A percentile compares a stretch with the other conserved stretches of the same genome.
These are phyloP conservation scores for Sparassis latifolia DNA, from an alignment of 1,284 basidiomycete genomes.

Conservation along the genomic window DNA sequence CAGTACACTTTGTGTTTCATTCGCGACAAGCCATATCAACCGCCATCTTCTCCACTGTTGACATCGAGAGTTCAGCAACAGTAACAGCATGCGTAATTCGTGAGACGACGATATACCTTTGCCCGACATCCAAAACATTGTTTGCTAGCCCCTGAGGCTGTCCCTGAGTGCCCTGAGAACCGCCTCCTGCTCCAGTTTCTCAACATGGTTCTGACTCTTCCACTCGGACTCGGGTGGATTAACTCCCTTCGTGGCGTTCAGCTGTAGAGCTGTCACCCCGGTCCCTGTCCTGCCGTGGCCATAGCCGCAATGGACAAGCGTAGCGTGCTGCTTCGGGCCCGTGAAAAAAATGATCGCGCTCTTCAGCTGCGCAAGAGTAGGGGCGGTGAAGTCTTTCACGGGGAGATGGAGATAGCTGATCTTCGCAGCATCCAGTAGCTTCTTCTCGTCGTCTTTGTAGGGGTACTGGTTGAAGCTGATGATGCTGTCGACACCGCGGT, in stretches of 20 bases:
- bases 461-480: conserved; percentile 15
- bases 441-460: conserved; percentile 5
- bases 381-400: conserved; percentile 10
- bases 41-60: too few species aligned
- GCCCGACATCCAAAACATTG: too few species aligned
- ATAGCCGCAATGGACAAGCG: conserved; percentile 15
- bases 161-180: background rate
- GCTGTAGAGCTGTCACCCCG: conserved; percentile 13
- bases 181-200: conserved; percentile 4
- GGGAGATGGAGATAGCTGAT: conserved; percentile 13
- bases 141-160: background rate
- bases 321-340: background rate
- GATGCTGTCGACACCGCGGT: conserved; percentile 9
- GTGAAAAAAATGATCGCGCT: conserved; percentile 8
- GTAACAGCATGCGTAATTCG: too few species aligned
- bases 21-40: too few species aligned
- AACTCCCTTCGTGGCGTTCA: conserved; percentile 8
- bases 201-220: conserved; percentile 11
- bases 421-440: conserved; percentile 2
- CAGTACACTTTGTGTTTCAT: too few species aligned
- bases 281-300: conserved; percentile 18
- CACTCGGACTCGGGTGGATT: conserved; percentile 8
- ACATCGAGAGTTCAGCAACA: too few species aligned
- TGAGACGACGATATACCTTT: too few species aligned
- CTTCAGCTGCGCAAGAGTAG: conserved; percentile 7